Conservation (phyloP, 331 rosid genomes). For the Acacia pycnantha region DNA sequence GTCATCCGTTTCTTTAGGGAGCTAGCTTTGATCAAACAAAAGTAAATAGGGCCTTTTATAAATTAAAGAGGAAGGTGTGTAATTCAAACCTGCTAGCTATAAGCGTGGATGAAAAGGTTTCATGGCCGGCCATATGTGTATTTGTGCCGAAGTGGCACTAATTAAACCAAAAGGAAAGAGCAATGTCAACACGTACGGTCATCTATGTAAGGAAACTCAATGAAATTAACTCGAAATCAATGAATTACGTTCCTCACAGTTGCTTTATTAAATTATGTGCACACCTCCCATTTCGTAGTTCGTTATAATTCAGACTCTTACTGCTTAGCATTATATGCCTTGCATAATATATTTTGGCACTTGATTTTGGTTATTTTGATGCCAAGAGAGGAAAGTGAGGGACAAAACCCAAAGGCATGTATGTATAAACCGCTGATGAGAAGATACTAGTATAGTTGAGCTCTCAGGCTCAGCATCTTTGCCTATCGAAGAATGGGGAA, state of each 20-base stretch:
- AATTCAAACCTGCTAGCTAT: constrained; percentile 27
- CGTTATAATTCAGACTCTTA: neutral
- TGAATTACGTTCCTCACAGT: constrained; percentile 34
- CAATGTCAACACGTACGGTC: constrained; percentile 35
- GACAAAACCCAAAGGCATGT: neutral
- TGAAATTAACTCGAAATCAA: constrained; percentile 25
- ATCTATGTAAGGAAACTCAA: constrained; percentile 1
- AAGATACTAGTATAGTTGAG: neutral
- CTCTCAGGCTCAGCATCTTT: constrained; percentile 10
- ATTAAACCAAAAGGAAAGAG: constrained; percentile 34
- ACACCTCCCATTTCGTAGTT: constrained; percentile 32
- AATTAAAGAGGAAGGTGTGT: constrained; percentile 3
- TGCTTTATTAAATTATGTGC: constrained; percentile 51
- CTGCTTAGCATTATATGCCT: neutral
- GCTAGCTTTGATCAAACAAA: neutral
- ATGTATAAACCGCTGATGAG: neutral
- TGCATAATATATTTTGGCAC: neutral
- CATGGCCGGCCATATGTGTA: constrained; percentile 40
- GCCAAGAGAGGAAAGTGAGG: neutral
- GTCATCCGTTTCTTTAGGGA: constrained; percentile 35
- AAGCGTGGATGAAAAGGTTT: constrained; percentile 73
- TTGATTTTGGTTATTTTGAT: neutral
- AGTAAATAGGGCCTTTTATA: constrained; percentile 44
- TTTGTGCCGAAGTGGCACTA: constrained; percentile 42
- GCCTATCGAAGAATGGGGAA: constrained; percentile 42